These are phyloP conservation scores for Pisolithus orientalis DNA, from an alignment of 768 basidiomycete genomes.

Conservation along the genomic window DNA sequence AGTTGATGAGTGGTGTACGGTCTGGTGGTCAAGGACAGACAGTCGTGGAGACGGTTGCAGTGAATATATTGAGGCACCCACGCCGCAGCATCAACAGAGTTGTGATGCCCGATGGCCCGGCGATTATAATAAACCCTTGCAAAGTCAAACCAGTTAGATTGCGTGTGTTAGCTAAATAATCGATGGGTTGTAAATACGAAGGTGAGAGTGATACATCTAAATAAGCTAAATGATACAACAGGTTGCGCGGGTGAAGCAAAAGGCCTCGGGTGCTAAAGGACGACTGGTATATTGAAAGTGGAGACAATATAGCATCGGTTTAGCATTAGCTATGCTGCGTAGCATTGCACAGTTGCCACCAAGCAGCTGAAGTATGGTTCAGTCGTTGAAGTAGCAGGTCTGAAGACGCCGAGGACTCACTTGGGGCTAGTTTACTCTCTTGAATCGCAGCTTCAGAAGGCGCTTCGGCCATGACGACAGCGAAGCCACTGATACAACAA, in stretches of 20 bases:
- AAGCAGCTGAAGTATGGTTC: not conserved
- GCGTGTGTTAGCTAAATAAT: too few relatives aligned
- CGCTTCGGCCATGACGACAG: constrained; percentile 25
- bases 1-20: not conserved
- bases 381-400: not conserved
- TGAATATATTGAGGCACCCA: not conserved
- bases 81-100: too few relatives aligned
- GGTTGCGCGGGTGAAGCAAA: too few relatives aligned
- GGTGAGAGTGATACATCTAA: too few relatives aligned
- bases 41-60: not conserved
- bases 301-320: too few relatives aligned
- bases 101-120: too few relatives aligned
- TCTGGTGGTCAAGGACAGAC: not conserved
- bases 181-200: too few relatives aligned
- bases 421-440: constrained; percentile 12
- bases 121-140: too few relatives aligned
- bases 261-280: too few relatives aligned
- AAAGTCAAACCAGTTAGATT: too few relatives aligned
- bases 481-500: constrained; percentile 15
- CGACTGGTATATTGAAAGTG: too few relatives aligned
- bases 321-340: not conserved
- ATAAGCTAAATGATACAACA: too few relatives aligned
- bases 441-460: constrained; percentile 4
- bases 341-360: not conserved
- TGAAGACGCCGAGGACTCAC: constrained; percentile 6